Evolutionary conservation across 1,139 yeast genomes (phyloP), one percentile per base, ranked within the genome.

Genomic region (Taphrina wiesneri): DNA sequence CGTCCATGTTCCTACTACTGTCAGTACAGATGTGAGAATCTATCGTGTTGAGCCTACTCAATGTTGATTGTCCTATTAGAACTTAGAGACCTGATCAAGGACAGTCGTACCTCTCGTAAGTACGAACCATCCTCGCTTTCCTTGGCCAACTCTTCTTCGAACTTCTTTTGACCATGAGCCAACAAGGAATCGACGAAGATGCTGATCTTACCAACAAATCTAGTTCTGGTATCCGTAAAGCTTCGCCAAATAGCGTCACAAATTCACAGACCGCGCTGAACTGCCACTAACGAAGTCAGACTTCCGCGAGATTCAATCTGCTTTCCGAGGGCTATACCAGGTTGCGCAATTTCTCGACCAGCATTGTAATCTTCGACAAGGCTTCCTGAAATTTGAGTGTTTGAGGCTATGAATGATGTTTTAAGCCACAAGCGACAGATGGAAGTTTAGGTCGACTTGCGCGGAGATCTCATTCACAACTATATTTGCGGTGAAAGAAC

Each of bases 221-320:
- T 5, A 60, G 19, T 23, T 41, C 51, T 13, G 26, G 4, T n/a
- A 60, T 60, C 11, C 25, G 28, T 30, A 60, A n/a, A 19, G 56
- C 51, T 11, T 25, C 39, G 5, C 64, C 64, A 19, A 60, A 60
- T 36, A 60, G 32, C n/a, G 41, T 28, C 43, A 60, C 47, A 45
- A 60, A 60, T 32, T 60, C 56, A 36, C 64, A 49, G n/a, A 60
- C 11, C 3, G 64, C 64, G 28, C 51, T 45, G 32, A 49, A 51
- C n/a, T 51, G 45, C 64, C 64, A 60, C 64, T 60, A 28, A 5
- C 28, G 9, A 39, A n/a, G 17, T 39, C n/a, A 39, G 2, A 39
- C 3, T 9, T 11, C 51, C 19, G 32, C 11, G 13, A 34, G 39
- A 11, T 9, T n/a, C n/a, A n/a, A 45, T 19, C 2, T 45, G 28